A percentile compares a stretch with the other conserved stretches of the same genome.
phyloP scores from a whole-genome alignment of 2,329 filamentous ascomycete species.

The Hymenoscyphus scutula region DNA sequence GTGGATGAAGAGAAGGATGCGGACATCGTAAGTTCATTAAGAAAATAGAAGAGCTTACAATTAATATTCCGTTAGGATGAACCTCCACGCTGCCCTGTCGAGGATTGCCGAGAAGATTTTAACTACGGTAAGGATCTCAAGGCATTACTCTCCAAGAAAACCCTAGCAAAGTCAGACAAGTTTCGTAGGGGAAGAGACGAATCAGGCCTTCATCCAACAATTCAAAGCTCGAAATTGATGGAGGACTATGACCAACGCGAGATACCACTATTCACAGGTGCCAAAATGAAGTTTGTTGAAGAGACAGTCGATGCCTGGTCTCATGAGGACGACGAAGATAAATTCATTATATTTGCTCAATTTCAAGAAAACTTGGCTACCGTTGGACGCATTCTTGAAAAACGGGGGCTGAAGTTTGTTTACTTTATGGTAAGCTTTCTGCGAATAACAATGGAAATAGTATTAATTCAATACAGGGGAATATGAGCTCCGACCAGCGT shows the following conservation, averaged over 20 bases:
- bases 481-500: slow-evolving; percentile 43
- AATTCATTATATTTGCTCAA: slow-evolving; percentile 59
- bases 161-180: not conserved
- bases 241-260: slow-evolving; percentile 16
- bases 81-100: no score
- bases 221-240: slow-evolving; percentile 10
- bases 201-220: not conserved
- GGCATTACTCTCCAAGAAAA: not conserved
- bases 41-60: no score
- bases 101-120: not conserved
- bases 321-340: slow-evolving; percentile 42
- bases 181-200: slow-evolving; percentile 7
- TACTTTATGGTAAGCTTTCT: slow-evolving; percentile 38
- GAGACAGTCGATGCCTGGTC: slow-evolving; percentile 38
- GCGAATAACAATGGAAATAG: not conserved
- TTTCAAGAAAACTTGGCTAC: slow-evolving; percentile 51
- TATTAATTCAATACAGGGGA: slow-evolving; percentile 41
- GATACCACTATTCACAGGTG: slow-evolving; percentile 33
- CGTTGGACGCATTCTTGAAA: slow-evolving; percentile 45
- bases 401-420: slow-evolving; percentile 42
- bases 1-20: no score
- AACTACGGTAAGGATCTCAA: not conserved
- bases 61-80: no score
- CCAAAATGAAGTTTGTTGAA: slow-evolving; percentile 37
- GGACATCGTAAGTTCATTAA: no score